A percentile compares a stretch with the other conserved stretches of the same genome.
phyloP scores from a whole-genome alignment of 2,329 filamentous ascomycete genomes.

The Rhinocladiella similis region DNA sequence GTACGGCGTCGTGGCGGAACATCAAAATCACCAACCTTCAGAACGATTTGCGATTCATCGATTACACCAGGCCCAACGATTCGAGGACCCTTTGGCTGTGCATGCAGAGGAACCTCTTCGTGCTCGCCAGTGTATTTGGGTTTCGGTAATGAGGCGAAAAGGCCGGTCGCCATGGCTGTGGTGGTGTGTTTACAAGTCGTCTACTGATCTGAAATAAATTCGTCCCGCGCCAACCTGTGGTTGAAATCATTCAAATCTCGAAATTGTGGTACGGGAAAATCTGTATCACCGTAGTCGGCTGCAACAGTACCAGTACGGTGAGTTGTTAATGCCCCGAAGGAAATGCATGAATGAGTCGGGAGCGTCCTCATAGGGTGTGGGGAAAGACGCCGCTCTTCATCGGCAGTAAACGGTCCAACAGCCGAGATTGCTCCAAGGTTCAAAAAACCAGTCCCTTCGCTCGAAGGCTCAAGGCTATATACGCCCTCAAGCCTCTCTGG shows the following conservation, averaged over 20 bases:
- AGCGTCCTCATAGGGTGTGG: no score
- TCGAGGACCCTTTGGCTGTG: slow-evolving; percentile 75
- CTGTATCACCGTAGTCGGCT: no score
- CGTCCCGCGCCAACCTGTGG: background rate
- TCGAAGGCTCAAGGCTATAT: no score
- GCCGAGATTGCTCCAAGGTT: no score
- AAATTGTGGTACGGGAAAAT: background rate
- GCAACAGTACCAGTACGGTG: no score
- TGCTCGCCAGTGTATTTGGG: slow-evolving; percentile 89
- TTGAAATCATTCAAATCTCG: background rate
- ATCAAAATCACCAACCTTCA: slow-evolving; percentile 56
- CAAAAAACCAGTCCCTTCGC: no score
- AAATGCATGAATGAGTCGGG: no score
- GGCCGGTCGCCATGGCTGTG: slow-evolving; percentile 55
- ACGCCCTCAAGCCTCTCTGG: no score
- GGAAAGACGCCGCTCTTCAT: no score
- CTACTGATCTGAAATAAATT: background rate
- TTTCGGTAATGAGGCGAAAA: slow-evolving; percentile 79
- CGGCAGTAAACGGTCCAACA: background rate
- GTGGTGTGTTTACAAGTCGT: background rate
- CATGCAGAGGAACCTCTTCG: slow-evolving; percentile 72
- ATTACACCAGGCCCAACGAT: slow-evolving; percentile 78
- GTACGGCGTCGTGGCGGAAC: background rate
- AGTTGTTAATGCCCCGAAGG: no score
- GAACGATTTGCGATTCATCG: slow-evolving; percentile 80